Evolutionary conservation across 148 eudicot species (phyloP).

Genomic region (Oxyria digyna): DNA sequence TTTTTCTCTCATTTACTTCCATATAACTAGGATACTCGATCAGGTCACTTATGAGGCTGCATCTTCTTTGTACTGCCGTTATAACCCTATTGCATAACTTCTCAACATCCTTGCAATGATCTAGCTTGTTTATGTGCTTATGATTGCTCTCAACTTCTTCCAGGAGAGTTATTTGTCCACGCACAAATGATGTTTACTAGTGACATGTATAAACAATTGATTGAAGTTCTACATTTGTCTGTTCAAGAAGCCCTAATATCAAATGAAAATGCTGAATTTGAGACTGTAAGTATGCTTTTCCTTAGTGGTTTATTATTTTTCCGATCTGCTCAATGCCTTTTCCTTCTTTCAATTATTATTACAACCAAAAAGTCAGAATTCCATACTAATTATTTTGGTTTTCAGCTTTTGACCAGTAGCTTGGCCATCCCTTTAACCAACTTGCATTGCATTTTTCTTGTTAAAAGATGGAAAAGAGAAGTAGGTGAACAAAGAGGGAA

Average conservation of each 20-base stretch:
- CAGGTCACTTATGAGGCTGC: not conserved
- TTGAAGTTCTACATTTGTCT: slow-evolving; percentile 43
- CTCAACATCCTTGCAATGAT: not conserved
- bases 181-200: slow-evolving; percentile 69
- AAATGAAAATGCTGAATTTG: slow-evolving; percentile 46
- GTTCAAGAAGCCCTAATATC: slow-evolving; percentile 37
- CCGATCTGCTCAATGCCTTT: not conserved
- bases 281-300: slow-evolving; percentile 40
- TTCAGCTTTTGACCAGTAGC: not conserved
- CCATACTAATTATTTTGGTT: not conserved
- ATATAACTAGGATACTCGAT: not conserved
- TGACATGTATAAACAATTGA: slow-evolving; percentile 71
- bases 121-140: slow-evolving; percentile 8
- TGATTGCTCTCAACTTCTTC: slow-evolving; percentile 8
- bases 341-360: not conserved
- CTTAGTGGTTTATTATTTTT: not conserved
- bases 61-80: not conserved
- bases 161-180: slow-evolving; percentile 84
- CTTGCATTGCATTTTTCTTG: not conserved
- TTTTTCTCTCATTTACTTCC: not conserved
- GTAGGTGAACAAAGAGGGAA: not conserved
- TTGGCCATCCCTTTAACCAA: not conserved
- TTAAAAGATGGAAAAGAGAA: not conserved
- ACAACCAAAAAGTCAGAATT: not conserved
- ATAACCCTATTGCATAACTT: not conserved